Percentiles rank a stretch among this genome's conserved stretches.
phyloP scores from a whole-genome alignment of 345 rosid genomes.

The Ricinus communis region DNA sequence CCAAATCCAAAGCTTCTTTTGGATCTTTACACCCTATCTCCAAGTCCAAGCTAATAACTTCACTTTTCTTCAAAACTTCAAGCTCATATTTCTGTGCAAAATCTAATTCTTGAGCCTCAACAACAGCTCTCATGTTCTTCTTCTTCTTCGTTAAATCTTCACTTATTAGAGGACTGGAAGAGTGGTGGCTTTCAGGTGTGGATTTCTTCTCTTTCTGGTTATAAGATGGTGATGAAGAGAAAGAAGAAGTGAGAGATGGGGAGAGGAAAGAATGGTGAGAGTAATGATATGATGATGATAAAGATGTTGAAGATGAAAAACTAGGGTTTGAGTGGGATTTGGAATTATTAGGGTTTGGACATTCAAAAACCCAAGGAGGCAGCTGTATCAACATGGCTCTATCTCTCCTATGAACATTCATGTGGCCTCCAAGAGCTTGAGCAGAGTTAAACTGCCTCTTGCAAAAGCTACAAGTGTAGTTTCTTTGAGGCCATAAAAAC shows the following conservation, averaged over 20 bases:
- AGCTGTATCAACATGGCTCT: slow-evolving; percentile 55
- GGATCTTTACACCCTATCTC: slow-evolving; percentile 46
- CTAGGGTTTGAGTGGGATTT: slow-evolving; percentile 29
- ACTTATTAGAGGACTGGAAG: slow-evolving; percentile 12
- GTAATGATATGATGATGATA: slow-evolving; percentile 12
- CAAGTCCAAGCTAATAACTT: slow-evolving; percentile 44
- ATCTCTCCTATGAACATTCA: slow-evolving; percentile 76
- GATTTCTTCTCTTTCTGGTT: slow-evolving; percentile 17
- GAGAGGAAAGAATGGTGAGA: slow-evolving; percentile 8
- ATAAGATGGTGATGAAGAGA: slow-evolving; percentile 31
- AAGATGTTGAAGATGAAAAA: slow-evolving; percentile 26
- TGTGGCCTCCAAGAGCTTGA: slow-evolving; percentile 80
- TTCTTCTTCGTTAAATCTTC: slow-evolving; percentile 35
- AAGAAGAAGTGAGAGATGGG: slow-evolving; percentile 5
- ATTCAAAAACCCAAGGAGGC: slow-evolving; percentile 47
- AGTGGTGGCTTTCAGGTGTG: slow-evolving; percentile 14
- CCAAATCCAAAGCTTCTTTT: slow-evolving; percentile 56
- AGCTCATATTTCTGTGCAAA: slow-evolving; percentile 21
- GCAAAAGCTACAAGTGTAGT: slow-evolving; percentile 59
- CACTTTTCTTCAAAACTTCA: slow-evolving; percentile 33
- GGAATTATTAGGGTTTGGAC: slow-evolving; percentile 26
- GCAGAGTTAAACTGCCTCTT: slow-evolving; percentile 58
- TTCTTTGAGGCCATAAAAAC: slow-evolving; percentile 50
- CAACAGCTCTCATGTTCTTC: slow-evolving; percentile 25
- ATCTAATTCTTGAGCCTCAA: slow-evolving; percentile 30